These are phyloP conservation scores for Boletus smithii DNA, from an alignment of 1,284 basidiomycete species.

Conservation along the genomic window DNA sequence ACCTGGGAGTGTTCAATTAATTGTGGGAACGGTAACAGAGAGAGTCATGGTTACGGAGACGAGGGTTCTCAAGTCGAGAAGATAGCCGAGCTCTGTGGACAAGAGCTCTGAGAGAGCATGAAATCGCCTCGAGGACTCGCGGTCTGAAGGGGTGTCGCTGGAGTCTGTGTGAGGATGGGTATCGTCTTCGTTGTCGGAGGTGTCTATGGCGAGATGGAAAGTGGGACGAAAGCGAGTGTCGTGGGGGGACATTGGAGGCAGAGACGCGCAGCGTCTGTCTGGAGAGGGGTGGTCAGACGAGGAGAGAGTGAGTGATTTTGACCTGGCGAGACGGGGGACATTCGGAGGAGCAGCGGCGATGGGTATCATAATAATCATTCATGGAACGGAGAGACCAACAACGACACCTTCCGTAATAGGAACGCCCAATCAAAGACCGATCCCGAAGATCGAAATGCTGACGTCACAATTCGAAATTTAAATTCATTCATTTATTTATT, in stretches of 20 bases:
- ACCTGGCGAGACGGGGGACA: slow-evolving; percentile 44
- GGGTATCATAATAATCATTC: slow-evolving; percentile 37
- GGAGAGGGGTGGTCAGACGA: slow-evolving; percentile 30
- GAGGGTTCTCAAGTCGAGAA: slow-evolving; percentile 71
- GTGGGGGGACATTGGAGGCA: slow-evolving; percentile 28
- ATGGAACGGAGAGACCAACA: slow-evolving; percentile 3
- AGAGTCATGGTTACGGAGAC: slow-evolving; percentile 54
- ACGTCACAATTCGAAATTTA: slow-evolving; percentile 10
- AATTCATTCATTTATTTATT: neutral
- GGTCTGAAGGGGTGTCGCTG: slow-evolving; percentile 6
- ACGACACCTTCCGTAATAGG: slow-evolving; percentile 11
- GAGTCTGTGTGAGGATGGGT: slow-evolving; percentile 3
- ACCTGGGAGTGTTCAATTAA: slow-evolving; percentile 33
- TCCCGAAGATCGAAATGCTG: slow-evolving; percentile 16
- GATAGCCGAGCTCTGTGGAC: slow-evolving; percentile 78
- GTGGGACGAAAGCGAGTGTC: slow-evolving; percentile 26
- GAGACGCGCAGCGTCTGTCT: slow-evolving; percentile 34
- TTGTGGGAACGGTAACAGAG: neutral
- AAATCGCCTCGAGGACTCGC: slow-evolving; percentile 49
- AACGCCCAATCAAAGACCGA: neutral
- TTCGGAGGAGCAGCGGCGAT: slow-evolving; percentile 37
- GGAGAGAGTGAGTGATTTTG: slow-evolving; percentile 39
- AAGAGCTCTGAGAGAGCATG: slow-evolving; percentile 79
- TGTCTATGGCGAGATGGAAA: slow-evolving; percentile 35
- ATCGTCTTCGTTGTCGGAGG: slow-evolving; percentile 26